phyloP scores from a whole-genome alignment of 768 basidiomycete species.

The Lepiota brunneoincarnata region DNA sequence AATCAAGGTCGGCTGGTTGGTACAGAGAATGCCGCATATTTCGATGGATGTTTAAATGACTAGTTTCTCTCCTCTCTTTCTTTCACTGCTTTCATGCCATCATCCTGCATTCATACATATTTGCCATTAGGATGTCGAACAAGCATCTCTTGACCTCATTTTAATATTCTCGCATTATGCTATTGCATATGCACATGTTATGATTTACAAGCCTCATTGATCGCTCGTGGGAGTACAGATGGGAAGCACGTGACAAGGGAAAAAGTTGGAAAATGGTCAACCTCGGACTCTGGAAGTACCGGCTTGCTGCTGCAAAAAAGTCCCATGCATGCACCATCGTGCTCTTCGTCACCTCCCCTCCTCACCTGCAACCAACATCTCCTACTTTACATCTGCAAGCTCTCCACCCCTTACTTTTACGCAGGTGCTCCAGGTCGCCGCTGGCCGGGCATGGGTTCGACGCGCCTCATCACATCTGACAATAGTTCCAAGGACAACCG shows the following conservation, averaged over 20 bases:
- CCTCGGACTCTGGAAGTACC: no score
- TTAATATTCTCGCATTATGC: no score
- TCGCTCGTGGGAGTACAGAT: not conserved
- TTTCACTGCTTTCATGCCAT: not conserved
- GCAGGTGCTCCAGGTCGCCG: constrained; percentile 44
- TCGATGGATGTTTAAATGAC: constrained; percentile 30
- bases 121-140: constrained; percentile 6
- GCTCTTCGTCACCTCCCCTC: constrained; percentile 33
- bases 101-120: constrained; percentile 4
- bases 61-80: not conserved
- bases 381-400: constrained; percentile 17
- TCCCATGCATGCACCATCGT: constrained; percentile 52
- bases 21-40: constrained; percentile 43
- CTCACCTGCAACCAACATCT: constrained; percentile 16
- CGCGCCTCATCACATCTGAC: constrained; percentile 14
- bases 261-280: constrained; percentile 2
- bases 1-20: constrained; percentile 74
- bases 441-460: constrained; percentile 46
- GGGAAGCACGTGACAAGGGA: not conserved
- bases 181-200: constrained; percentile 6
- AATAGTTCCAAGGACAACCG: not conserved
- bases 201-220: not conserved
- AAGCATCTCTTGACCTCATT: not conserved
- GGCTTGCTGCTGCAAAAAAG: constrained; percentile 15
- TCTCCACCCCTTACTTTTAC: constrained; percentile 28